Evolutionary conservation across 805 yeast genomes (phyloP), one percentile per base, ranked within the genome.

Genomic region (Candida stauntonica): DNA sequence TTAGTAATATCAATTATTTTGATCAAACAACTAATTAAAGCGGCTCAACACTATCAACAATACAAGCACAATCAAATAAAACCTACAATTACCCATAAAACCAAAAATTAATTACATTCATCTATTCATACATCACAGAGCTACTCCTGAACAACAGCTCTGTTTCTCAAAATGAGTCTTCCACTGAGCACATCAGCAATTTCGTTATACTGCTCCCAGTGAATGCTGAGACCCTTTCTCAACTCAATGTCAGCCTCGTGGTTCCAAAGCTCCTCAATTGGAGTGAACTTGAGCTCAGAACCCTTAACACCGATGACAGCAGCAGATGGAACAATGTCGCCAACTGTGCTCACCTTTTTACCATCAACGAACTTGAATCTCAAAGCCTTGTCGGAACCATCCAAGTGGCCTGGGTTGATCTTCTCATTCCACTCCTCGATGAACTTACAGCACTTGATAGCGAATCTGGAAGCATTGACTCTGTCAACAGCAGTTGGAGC

Each of bases 401-500:
- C 56, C 50, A 61, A 63, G 30, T 75, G 7, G 77, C 71, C 32
- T 73, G 75, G 42, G 73, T 35, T 58, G 18, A 28, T 28, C 18
- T 28, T 28, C 18, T 28, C 18, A 12, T 28, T 28, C 30, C 30
- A 28, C 18, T 79, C 72, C 62, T 93, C 98, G 48, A 91, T 77
- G 61, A 86, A 93, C 60, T 87, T 83, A 41, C 89, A 81, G 41
- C 96, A 87, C 63, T 80, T 83, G 50, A 91, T 83, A 4, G 96
- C 96, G 61, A 83, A 82, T 60, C 98, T 77, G 5, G 89, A 80
- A 6, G 95, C 96, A 48, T 81, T 75, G 27, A 88, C 81, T 62
- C 98, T 79, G 61, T 93, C 99, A 68, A 89, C 84, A 6, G 98
- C 87, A 7, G 96, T 81, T 35, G 99, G 99, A 38, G 79, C 75